Conservation (phyloP, 2,329 filamentous ascomycete species). For the Pestalotiopsis sp. region DNA sequence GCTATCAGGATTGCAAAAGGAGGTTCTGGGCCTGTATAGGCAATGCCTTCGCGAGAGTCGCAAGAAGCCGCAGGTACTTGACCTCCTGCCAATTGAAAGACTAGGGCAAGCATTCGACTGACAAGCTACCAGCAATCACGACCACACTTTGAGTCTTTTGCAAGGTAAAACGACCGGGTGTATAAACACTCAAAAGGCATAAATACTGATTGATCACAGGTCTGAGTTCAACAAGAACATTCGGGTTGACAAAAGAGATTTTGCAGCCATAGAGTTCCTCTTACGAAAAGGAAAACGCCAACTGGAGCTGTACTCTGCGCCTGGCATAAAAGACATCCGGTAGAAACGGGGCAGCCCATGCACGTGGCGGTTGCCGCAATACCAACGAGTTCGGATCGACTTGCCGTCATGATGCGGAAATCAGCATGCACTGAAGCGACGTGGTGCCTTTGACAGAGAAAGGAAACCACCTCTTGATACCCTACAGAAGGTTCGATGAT, state of each 20-base stretch:
- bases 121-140: slow-evolving; percentile 51
- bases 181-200: not conserved
- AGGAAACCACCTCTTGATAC: not conserved
- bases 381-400: not conserved
- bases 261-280: slow-evolving; percentile 82
- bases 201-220: slow-evolving; percentile 41
- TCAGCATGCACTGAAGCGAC: not conserved
- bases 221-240: slow-evolving; percentile 76
- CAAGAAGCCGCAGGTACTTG: slow-evolving; percentile 73
- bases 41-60: slow-evolving; percentile 80
- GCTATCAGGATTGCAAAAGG: slow-evolving; percentile 86
- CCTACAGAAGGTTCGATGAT: not conserved
- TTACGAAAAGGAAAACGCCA: slow-evolving; percentile 81
- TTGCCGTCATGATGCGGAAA: not conserved
- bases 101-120: not conserved
- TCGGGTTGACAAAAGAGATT: slow-evolving; percentile 78
- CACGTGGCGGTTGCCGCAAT: not conserved
- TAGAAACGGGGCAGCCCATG: slow-evolving; percentile 24
- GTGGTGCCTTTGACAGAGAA: not conserved
- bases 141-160: slow-evolving; percentile 65
- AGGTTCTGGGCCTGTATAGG: slow-evolving; percentile 85
- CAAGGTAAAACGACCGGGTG: slow-evolving; percentile 50
- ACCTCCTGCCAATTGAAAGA: slow-evolving; percentile 19
- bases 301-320: slow-evolving; percentile 78
- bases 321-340: slow-evolving; percentile 77